Evolutionary conservation across 768 basidiomycete genomes (phyloP), one percentile per base, ranked within the genome.

Genomic region (Cystobasidium ongulense): DNA sequence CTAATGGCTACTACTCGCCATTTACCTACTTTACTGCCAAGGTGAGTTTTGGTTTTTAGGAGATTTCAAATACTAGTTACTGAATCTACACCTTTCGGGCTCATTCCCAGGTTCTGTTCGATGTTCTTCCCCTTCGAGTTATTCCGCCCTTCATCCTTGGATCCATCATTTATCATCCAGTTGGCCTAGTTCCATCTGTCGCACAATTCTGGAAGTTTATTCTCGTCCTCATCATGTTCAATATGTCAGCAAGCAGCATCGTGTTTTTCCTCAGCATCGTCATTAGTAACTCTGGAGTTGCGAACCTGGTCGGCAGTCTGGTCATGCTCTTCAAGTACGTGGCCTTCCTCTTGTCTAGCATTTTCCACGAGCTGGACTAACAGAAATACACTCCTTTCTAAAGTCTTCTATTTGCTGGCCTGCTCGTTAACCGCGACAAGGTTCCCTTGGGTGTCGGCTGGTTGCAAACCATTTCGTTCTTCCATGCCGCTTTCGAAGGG

Each of bases 291-390:
- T 88, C 87, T 38, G 88, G 91, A 67, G 88, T 99, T 33, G 95
- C 94, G 1, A 95, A 90, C 79, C 83, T 98, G 72, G 86, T 92
- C n/a, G 96, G 95, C 35, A 96, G 92, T 1, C 81, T 98, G 74
- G 86, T 96, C 77, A 97, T 99, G 95, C 84, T 99, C 65, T 97
- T 94, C 87, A 99, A 99, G 94, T 97, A 77, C 80, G 92, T 85
- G 0, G 5, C 54, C 2, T 73, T 63, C n/a, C n/a, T n/a, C 23
- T 73, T 52, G 29, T 53, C 25, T 13, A n/a, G 1, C 8, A 21
- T 39, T n/a, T 31, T 46, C 54, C 54, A 18, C 17, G 52, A 17
- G 1, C 50, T 21, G 43, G 8, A 38, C 68, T 75, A 65, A 75
- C 41, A 46, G n/a, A 39, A 43, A 10, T 27, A 31, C 27, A 18